phyloP scores from a whole-genome alignment of 164 flowering plant genomes.

The Kingdonia uniflora region DNA sequence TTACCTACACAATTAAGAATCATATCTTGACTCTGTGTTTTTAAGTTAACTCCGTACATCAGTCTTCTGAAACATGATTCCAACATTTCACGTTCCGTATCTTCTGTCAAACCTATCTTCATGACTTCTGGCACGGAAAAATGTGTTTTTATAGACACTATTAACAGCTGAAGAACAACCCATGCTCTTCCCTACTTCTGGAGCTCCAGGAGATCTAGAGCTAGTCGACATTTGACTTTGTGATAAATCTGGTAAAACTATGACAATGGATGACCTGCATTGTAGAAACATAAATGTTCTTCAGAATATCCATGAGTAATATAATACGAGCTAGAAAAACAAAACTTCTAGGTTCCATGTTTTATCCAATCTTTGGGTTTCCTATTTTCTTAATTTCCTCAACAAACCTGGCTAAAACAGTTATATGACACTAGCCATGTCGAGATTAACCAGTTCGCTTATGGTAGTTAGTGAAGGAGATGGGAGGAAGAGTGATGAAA shows the following conservation, averaged over 20 bases:
- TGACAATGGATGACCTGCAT: conserved; percentile 68
- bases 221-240: conserved; percentile 40
- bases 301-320: too few species aligned
- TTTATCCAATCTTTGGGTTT: too few species aligned
- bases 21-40: conserved; percentile 13
- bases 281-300: neutral
- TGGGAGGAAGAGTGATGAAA: too few species aligned
- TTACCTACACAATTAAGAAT: conserved; percentile 14
- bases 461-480: too few species aligned
- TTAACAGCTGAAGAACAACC: conserved; percentile 30
- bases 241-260: conserved; percentile 48
- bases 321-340: too few species aligned
- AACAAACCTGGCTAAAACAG: too few species aligned
- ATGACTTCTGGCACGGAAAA: conserved; percentile 21
- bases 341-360: too few species aligned
- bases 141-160: conserved; percentile 32
- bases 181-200: conserved; percentile 28
- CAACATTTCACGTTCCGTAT: conserved; percentile 31
- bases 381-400: too few species aligned
- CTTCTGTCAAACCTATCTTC: conserved; percentile 15
- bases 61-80: conserved; percentile 53
- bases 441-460: too few species aligned
- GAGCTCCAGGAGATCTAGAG: conserved; percentile 33
- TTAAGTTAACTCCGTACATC: too few species aligned
- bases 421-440: too few species aligned